Evolutionary conservation across 306 rosid genomes (phyloP), one percentile per base, ranked within the genome.

Genomic region (Vicia villosa): DNA sequence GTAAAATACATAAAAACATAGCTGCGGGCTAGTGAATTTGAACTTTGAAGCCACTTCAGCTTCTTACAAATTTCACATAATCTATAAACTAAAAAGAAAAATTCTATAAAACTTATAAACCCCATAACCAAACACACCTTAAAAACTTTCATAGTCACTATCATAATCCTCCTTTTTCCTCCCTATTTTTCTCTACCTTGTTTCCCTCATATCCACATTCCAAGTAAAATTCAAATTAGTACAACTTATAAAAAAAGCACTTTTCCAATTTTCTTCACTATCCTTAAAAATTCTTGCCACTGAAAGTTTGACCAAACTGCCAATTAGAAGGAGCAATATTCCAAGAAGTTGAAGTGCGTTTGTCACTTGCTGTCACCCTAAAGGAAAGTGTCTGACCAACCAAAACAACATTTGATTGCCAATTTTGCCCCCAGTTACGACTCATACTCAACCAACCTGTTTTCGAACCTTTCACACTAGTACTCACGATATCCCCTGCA

Each of bases 341-440:
- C 89, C 70, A 83, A 0, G 96, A 87, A 13, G 96, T 86, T 81
- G 95, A 64, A 20, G 84, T 75, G 60, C 94, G 90, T 0, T 85
- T 77, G 71, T 91, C 97, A 70, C 96, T 87, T 74, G 79, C 82
- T 63, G 87, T 89, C 46, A 91, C 85, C 66, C 91, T 89, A 67
- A 91, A 91, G 0, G 97, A 91, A 9, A 91, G 86, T 56, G 96
- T 81, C 85, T 91, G 97, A 30, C 96, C 94, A 47, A 80, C 83
- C 75, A 91, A 38, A 47, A 82, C 79, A 17, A 70, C 37, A 64
- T 82, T 82, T 36, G 86, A 79, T n/a, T 91, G 97, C 97, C 96
- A 91, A 49, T 91, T 91, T 68, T 91, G 97, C 58, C 97, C 97
- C 97, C 94, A 91, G 75, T 91, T 91, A 0, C 94, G 86, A 47